phyloP scores from a whole-genome alignment of 1,139 yeast genomes.

The Waltiozyma sp. region DNA sequence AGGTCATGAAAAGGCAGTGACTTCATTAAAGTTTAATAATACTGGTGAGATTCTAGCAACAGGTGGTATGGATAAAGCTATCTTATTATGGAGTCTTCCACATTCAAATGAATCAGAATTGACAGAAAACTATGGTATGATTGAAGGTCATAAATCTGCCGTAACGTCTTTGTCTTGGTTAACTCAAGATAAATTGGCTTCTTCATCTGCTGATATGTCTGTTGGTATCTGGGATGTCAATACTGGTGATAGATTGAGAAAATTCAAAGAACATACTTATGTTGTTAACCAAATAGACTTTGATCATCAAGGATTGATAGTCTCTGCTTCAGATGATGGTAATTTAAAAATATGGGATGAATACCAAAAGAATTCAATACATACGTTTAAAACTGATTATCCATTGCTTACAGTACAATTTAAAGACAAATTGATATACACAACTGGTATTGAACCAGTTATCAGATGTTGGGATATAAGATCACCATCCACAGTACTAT shows the following conservation, averaged over 20 bases:
- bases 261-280: conserved; percentile 40
- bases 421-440: conserved; percentile 29
- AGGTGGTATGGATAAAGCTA: conserved; percentile 39
- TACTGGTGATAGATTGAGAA: conserved; percentile 44
- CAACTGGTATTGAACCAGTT: conserved; percentile 60
- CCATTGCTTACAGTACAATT: conserved; percentile 49
- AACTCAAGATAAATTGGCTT: conserved; percentile 26
- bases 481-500: conserved; percentile 28
- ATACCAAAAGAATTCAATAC: conserved; percentile 35
- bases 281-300: conserved; percentile 44
- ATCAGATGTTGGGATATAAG: conserved; percentile 48
- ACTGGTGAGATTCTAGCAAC: conserved; percentile 37
- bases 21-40: conserved; percentile 32
- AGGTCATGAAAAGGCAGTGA: conserved; percentile 18
- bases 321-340: conserved; percentile 63
- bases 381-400: conserved; percentile 32
- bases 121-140: conserved; percentile 27
- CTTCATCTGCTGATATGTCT: conserved; percentile 42
- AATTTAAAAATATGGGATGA: conserved; percentile 51
- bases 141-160: conserved; percentile 39
- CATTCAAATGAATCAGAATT: conserved; percentile 10
- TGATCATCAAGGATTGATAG: conserved; percentile 25
- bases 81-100: conserved; percentile 20
- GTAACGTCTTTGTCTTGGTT: conserved; percentile 41
- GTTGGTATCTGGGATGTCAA: conserved; percentile 28